Conservation (phyloP, 805 yeast species). For the Ogataea pilisensis region DNA sequence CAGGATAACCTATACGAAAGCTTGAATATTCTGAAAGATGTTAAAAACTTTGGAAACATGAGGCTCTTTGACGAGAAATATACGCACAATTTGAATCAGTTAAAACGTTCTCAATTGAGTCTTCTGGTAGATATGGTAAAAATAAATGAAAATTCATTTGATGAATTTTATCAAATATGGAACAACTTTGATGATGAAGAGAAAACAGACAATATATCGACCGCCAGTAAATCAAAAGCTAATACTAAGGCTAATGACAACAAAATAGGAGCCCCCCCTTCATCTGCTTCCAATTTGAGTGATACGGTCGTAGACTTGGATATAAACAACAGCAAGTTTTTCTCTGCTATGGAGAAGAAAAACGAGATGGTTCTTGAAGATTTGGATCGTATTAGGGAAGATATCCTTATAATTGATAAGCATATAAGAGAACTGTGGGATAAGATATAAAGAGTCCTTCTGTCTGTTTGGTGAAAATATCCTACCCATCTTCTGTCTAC, state of each 20-base stretch:
- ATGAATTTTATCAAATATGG: slow-evolving; percentile 30
- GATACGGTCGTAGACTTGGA: slow-evolving; percentile 11
- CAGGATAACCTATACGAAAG: slow-evolving; percentile 86
- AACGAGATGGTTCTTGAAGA: slow-evolving; percentile 46
- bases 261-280: not conserved
- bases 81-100: slow-evolving; percentile 43
- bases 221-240: not conserved
- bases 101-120: slow-evolving; percentile 54
- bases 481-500: too few species aligned
- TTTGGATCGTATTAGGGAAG: slow-evolving; percentile 48
- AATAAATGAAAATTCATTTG: slow-evolving; percentile 26
- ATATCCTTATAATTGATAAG: slow-evolving; percentile 45
- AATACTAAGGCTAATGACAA: not conserved
- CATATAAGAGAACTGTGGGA: slow-evolving; percentile 42
- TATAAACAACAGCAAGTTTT: slow-evolving; percentile 40
- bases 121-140: slow-evolving; percentile 39
- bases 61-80: slow-evolving; percentile 52
- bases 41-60: slow-evolving; percentile 49
- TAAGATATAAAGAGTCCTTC: slow-evolving; percentile 8
- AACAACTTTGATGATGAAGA: slow-evolving; percentile 12
- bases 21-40: slow-evolving; percentile 80
- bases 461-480: too few species aligned
- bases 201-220: slow-evolving; percentile 1
- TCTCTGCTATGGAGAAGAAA: slow-evolving; percentile 45
- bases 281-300: not conserved